Percentiles rank a stretch among this genome's conserved stretches.
phyloP scores from a whole-genome alignment of 83 land plant genomes.

The Picea engelmannii region DNA sequence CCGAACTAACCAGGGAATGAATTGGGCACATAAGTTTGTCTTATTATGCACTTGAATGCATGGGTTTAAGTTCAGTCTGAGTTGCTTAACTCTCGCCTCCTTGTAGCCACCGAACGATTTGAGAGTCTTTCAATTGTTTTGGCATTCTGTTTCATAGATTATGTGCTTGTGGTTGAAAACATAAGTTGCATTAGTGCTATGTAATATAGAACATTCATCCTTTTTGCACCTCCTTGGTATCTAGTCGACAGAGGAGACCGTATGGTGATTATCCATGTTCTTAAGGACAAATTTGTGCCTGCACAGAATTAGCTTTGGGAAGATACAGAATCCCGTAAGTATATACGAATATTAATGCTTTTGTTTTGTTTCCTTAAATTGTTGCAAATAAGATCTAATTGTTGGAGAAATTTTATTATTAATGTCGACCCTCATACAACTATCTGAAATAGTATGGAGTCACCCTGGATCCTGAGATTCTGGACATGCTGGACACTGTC shows the following conservation, averaged over 20 bases:
- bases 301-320: constrained; percentile 44
- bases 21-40: too few species aligned
- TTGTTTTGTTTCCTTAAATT: neutral
- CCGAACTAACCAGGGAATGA: too few species aligned
- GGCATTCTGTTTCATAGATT: too few species aligned
- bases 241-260: constrained; percentile 42
- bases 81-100: too few species aligned
- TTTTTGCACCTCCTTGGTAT: neutral
- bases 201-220: too few species aligned
- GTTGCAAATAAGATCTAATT: too few species aligned
- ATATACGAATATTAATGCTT: neutral
- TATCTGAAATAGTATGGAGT: constrained; percentile 53
- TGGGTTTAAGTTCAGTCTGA: too few species aligned
- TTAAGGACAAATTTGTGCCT: constrained; percentile 19
- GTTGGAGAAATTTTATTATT: neutral
- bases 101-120: too few species aligned
- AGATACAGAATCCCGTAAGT: constrained; percentile 60
- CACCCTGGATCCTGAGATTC: constrained; percentile 44
- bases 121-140: too few species aligned
- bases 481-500: constrained; percentile 49
- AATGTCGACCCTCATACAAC: constrained; percentile 61
- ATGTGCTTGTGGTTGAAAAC: too few species aligned
- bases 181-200: too few species aligned
- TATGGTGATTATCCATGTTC: constrained; percentile 45
- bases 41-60: too few species aligned